Conservation (phyloP, 257 asterid genomes). For the Solanum boliviense region DNA sequence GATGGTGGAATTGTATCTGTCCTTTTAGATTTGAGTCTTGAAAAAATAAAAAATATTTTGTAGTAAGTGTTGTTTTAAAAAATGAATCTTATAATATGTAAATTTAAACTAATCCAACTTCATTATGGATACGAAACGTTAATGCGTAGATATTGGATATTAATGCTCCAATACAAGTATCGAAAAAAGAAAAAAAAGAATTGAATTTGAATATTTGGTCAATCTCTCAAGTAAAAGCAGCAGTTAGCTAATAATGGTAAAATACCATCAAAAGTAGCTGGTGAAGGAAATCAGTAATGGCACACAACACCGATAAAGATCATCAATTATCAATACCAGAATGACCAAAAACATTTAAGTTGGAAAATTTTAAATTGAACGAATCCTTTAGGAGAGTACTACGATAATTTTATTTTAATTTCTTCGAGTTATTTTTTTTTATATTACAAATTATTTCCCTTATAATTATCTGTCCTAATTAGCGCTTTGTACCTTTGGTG, state of each 20-base stretch:
- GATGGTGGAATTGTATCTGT: background rate
- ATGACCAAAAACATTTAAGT: background rate
- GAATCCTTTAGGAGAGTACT: background rate
- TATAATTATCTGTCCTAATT: too few relatives aligned
- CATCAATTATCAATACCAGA: background rate
- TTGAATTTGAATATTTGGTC: background rate
- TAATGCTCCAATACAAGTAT: background rate
- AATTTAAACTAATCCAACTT: background rate
- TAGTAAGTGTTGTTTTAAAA: background rate
- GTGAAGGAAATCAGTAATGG: background rate
- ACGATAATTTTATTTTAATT: background rate
- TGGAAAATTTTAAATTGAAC: background rate
- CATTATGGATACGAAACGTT: background rate
- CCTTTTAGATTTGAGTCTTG: background rate
- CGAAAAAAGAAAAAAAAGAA: background rate
- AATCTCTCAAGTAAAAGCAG: background rate
- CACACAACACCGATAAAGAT: background rate
- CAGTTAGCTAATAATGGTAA: background rate
- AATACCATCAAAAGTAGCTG: background rate
- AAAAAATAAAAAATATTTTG: too few relatives aligned
- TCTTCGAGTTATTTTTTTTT: background rate
- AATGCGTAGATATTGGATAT: too few relatives aligned
- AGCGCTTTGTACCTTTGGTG: too few relatives aligned
- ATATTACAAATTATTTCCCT: background rate
- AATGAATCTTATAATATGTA: background rate